Conservation (phyloP, 805 yeast species). For the Hanseniaspora jakobsenii region DNA sequence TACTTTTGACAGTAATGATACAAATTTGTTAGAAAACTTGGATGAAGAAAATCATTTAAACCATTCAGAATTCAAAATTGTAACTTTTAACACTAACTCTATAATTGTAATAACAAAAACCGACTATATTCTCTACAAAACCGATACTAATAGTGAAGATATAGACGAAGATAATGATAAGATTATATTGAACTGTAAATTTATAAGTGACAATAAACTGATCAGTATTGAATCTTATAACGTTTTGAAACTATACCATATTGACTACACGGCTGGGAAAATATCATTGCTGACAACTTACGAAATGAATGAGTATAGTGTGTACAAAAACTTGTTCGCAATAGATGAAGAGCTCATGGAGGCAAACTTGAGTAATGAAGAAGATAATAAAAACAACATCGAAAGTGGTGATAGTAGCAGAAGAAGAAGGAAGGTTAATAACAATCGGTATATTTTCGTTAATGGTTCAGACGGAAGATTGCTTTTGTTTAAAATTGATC, state of each 20-base stretch:
- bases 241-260: not conserved
- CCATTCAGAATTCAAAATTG: not conserved
- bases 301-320: slow-evolving; percentile 6
- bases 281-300: not conserved
- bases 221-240: slow-evolving; percentile 7
- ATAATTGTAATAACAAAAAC: not conserved
- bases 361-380: not conserved
- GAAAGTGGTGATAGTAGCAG: not conserved
- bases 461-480: slow-evolving; percentile 13
- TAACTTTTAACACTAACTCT: not conserved
- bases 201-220: not conserved
- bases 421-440: slow-evolving; percentile 5
- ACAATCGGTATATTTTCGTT: not conserved
- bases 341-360: not conserved
- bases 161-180: not conserved
- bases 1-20: too few species aligned
- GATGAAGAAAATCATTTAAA: too few species aligned
- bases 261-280: slow-evolving; percentile 5
- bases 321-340: slow-evolving; percentile 1
- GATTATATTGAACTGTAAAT: not conserved
- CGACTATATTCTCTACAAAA: not conserved
- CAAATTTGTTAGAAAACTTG: too few species aligned
- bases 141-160: too few species aligned
- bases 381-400: too few species aligned
- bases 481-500: slow-evolving; percentile 1